phyloP scores from a whole-genome alignment of 306 rosid genomes.

The Argentina anserina region DNA sequence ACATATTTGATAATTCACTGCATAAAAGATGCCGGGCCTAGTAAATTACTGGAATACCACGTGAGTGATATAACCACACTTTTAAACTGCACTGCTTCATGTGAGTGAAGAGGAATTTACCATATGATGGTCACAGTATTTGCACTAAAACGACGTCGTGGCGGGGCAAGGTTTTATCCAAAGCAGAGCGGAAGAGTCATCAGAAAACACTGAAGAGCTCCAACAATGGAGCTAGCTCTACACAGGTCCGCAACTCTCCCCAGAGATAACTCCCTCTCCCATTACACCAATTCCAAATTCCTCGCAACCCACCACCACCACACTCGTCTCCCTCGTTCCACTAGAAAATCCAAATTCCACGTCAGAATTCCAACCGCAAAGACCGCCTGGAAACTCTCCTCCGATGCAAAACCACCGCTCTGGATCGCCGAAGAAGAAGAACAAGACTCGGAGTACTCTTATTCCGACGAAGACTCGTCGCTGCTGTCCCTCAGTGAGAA shows the following conservation, averaged over 20 bases:
- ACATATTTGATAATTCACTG: too few species aligned
- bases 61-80: too few species aligned
- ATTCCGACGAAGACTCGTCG: conserved; percentile 58
- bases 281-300: conserved; percentile 10
- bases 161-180: not conserved
- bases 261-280: conserved; percentile 20
- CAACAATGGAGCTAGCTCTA: conserved; percentile 53
- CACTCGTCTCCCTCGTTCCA: conserved; percentile 21
- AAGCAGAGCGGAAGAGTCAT: not conserved
- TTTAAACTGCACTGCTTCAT: too few species aligned
- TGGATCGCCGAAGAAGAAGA: conserved; percentile 27
- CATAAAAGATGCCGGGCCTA: too few species aligned
- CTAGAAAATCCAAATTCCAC: conserved; percentile 22
- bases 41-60: too few species aligned
- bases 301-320: not conserved
- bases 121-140: too few species aligned
- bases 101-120: too few species aligned
- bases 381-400: conserved; percentile 23
- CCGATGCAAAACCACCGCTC: conserved; percentile 15
- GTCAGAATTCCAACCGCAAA: conserved; percentile 15
- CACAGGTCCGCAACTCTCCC: conserved; percentile 34
- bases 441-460: conserved; percentile 33
- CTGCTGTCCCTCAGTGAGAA: conserved; percentile 75
- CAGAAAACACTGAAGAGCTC: conserved; percentile 27
- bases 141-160: conserved; percentile 1